These are phyloP conservation scores for Phytophthora meadii DNA, from an alignment of 352 stramenopile genomes.

Conservation along the genomic window DNA sequence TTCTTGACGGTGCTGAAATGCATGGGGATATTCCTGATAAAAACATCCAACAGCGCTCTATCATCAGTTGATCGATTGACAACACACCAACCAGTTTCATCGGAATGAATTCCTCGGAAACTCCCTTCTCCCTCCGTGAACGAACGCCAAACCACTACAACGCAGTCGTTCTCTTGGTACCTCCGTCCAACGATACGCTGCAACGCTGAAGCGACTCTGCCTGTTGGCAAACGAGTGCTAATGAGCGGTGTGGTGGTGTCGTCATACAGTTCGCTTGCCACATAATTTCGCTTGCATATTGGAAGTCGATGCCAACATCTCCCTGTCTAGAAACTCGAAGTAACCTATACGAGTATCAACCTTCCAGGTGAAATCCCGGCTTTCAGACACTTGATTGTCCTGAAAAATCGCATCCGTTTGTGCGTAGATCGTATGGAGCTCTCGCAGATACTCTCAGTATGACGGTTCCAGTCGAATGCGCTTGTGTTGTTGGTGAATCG, in stretches of 20 bases:
- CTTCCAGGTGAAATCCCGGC: not conserved
- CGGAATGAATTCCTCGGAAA: not conserved
- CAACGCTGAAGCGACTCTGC: not conserved
- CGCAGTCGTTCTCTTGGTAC: not conserved
- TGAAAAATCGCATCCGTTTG: too few relatives aligned
- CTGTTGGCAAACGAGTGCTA: not conserved
- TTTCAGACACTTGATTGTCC: too few relatives aligned
- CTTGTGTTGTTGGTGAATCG: too few relatives aligned
- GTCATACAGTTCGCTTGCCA: conserved; percentile 1
- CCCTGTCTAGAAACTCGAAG: not conserved
- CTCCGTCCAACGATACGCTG: not conserved
- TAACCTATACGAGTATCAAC: not conserved
- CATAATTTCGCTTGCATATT: not conserved
- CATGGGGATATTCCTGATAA: not conserved
- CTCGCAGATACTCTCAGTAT: too few relatives aligned
- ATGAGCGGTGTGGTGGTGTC: not conserved
- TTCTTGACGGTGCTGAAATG: not conserved
- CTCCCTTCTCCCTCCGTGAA: not conserved
- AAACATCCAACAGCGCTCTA: not conserved
- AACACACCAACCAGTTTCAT: conserved; percentile 1
- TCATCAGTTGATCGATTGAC: not conserved
- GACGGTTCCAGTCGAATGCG: too few relatives aligned
- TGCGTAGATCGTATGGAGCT: too few relatives aligned
- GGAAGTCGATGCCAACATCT: not conserved
- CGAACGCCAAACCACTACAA: conserved; percentile 1